Evolutionary conservation across 345 rosid species (phyloP).

Genomic region (Boechera divaricarpa): DNA sequence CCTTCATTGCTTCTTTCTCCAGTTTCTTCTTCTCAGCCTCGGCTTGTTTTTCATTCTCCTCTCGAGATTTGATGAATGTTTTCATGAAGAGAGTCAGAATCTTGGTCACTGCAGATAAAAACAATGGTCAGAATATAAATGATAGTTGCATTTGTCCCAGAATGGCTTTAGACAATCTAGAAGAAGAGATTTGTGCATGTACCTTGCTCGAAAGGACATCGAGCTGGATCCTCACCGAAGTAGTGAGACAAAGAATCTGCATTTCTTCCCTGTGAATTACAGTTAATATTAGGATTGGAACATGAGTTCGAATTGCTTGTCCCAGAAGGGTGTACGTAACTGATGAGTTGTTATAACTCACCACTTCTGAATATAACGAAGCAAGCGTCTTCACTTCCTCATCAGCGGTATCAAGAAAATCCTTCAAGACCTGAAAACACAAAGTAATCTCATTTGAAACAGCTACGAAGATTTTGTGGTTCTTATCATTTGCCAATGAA

Average conservation of each 20-base stretch:
- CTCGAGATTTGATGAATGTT: conserved; percentile 82
- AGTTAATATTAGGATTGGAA: conserved; percentile 24
- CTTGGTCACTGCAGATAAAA: conserved; percentile 75
- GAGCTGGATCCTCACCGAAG: conserved; percentile 97
- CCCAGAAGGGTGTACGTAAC: background rate
- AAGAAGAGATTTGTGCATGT: conserved; percentile 16
- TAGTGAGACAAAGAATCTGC: conserved; percentile 96
- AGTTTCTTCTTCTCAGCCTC: conserved; percentile 91
- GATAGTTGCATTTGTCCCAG: background rate
- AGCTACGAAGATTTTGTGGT: background rate
- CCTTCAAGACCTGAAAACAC: conserved; percentile 69
- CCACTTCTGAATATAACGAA: conserved; percentile 87
- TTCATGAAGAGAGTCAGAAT: conserved; percentile 77
- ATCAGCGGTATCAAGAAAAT: conserved; percentile 88
- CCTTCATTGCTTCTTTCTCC: conserved; percentile 90
- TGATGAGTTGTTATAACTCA: conserved; percentile 47
- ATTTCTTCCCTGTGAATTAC: conserved; percentile 80
- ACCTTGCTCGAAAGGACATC: conserved; percentile 99
- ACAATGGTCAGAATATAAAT: conserved; percentile 19
- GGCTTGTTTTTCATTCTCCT: conserved; percentile 79
- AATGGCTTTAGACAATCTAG: conserved; percentile 2
- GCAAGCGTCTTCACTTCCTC: conserved; percentile 82
- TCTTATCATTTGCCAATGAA: conserved; percentile 7
- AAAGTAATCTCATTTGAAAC: conserved; percentile 15
- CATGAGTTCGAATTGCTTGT: conserved; percentile 21